These are phyloP conservation scores for Amanita rubescens DNA, from an alignment of 768 basidiomycete species.

Conservation along the genomic window DNA sequence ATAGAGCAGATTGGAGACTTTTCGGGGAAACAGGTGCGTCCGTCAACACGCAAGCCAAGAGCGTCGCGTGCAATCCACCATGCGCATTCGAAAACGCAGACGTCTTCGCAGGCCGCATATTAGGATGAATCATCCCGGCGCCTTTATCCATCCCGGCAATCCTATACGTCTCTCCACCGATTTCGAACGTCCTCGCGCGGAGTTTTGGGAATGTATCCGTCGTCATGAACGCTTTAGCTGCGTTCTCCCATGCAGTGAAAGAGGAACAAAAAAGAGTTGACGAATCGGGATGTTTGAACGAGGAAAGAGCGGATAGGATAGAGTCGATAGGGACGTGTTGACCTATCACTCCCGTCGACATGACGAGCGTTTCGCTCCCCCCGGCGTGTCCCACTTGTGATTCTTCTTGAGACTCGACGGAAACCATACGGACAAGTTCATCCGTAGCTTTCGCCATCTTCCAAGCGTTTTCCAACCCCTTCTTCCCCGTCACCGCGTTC, in stretches of 20 bases:
- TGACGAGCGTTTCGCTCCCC: conserved; percentile 60
- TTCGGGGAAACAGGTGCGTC: conserved; percentile 81
- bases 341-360: conserved; percentile 98
- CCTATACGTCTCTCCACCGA: conserved; percentile 62
- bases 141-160: conserved; percentile 98
- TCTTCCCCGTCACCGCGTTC: conserved; percentile 92
- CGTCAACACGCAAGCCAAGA: too few species aligned
- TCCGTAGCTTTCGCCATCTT: conserved; percentile 79
- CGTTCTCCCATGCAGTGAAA: conserved; percentile 75
- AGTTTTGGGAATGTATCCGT: conserved; percentile 97
- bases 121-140: too few species aligned
- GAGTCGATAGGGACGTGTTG: conserved; percentile 85
- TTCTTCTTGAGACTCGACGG: too few species aligned
- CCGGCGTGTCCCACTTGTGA: conserved; percentile 70
- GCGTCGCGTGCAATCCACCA: conserved; percentile 75
- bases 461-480: conserved; percentile 89
- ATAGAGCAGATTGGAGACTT: conserved; percentile 77
- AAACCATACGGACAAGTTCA: conserved; percentile 42
- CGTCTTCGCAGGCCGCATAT: too few species aligned
- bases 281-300: conserved; percentile 19
- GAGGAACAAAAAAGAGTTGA: conserved; percentile 56
- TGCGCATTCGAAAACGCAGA: conserved; percentile 28
- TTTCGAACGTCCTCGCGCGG: conserved; percentile 62
- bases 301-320: conserved; percentile 50
- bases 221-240: too few species aligned